These are phyloP conservation scores for Phytophthora boehmeriae DNA, from an alignment of 352 stramenopile species.

Conservation along the genomic window DNA sequence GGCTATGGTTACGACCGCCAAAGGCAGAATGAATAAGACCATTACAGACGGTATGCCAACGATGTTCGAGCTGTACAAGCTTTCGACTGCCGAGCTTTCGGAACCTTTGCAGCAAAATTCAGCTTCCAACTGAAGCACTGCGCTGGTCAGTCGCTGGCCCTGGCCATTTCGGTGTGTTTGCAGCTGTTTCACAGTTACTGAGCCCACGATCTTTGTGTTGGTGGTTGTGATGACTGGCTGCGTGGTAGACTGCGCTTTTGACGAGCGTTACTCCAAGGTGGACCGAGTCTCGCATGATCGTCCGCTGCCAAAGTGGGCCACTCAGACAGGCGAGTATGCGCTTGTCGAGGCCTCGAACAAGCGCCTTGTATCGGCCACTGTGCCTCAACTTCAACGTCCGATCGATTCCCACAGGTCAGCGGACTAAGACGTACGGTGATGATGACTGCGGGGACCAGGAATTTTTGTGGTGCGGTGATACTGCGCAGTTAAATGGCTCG, in stretches of 20 bases:
- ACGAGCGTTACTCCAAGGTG: conserved; percentile 12
- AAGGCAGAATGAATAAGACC: too few relatives aligned
- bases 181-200: background rate
- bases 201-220: background rate
- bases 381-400: conserved; percentile 13
- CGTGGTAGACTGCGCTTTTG: conserved; percentile 2
- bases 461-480: conserved; percentile 15
- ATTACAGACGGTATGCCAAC: too few relatives aligned
- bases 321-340: conserved; percentile 21
- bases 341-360: conserved; percentile 3
- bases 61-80: background rate
- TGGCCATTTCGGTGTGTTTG: conserved; percentile 1
- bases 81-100: background rate
- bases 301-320: background rate
- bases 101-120: background rate
- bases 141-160: background rate
- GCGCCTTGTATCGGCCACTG: background rate
- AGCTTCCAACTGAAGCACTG: background rate
- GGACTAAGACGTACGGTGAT: conserved; percentile 35
- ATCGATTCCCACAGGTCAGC: conserved; percentile 19
- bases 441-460: conserved; percentile 2
- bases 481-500: background rate
- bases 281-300: conserved; percentile 31
- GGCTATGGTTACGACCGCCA: too few relatives aligned
- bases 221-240: conserved; percentile 25